Evolutionary conservation across 495 filamentous ascomycete genomes (phyloP), one percentile per base, ranked within the genome.

Genomic region (Viridothelium virens): DNA sequence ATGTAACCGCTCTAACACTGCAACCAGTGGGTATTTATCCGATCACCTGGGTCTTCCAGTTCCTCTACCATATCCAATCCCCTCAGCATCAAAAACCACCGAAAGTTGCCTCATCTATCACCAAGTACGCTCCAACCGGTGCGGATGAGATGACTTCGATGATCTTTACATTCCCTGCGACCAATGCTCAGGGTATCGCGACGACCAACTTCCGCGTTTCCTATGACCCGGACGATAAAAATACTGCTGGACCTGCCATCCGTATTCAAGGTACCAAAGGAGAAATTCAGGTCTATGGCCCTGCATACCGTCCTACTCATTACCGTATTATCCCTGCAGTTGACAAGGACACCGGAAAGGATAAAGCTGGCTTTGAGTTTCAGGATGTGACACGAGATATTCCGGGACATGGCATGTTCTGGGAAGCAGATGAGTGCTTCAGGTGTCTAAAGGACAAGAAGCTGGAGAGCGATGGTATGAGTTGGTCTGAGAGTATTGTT

Each of bases 11-110:
- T n/a, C 46, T 12, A 56, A 18, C 67, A 25, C 7, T 18, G 11
- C 53, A 34, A 18, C 33, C 62, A 87, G 83, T 96, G 70, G 93
- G 90, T 9, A 87, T 97, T 72, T 95, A 97, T 77, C 85, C 89
- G 56, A 77, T 97, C 56, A 96, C 91, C 5, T 97, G 92, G 93
- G 82, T 94, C 65, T 96, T 94, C 84, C 92, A 96, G 77, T 87
- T 86, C 62, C 83, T 96, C 47, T 97, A 96, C 74, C 89, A 92
- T 37, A 84, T 91, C 41, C 87, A 89, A 6, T 74, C 75, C n/a
- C 70, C 75, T 14, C 41, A 62, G 0, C 70, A 81, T 63, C 80
- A 84, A 18, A 77, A 80, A 68, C 65, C 81, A 3, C 88, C 88
- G 0, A 80, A 72, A n/a, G 79, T 86, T 33, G 79, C 79, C 71